Evolutionary conservation across 2,329 filamentous ascomycete genomes (phyloP).

Genomic region (Diaporthe australafricana): DNA sequence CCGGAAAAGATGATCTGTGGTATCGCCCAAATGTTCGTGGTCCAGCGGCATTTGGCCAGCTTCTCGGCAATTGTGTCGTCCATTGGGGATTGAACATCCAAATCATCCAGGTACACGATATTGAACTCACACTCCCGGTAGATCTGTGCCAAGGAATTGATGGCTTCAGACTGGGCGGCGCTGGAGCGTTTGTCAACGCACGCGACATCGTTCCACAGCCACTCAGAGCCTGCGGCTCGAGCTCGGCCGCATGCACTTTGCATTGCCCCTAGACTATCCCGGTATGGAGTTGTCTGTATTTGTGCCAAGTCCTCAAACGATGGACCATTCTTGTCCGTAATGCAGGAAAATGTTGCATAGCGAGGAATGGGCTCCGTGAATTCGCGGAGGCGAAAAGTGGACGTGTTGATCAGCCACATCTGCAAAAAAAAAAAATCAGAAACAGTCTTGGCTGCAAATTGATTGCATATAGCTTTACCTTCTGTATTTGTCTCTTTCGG

Average conservation of each 20-base stretch:
- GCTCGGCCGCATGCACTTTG: background rate
- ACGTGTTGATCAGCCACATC: conserved; percentile 15
- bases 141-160: background rate
- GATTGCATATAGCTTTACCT: background rate
- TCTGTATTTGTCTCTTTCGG: background rate
- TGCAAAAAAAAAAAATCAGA: background rate
- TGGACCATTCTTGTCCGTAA: background rate
- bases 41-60: conserved; percentile 5
- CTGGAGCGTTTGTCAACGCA: conserved; percentile 18
- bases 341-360: conserved; percentile 2
- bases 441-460: background rate
- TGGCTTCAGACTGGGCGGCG: conserved; percentile 14
- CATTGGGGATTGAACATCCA: background rate
- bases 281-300: too few relatives aligned
- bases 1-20: background rate
- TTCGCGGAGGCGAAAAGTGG: background rate
- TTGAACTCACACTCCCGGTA: background rate
- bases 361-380: background rate
- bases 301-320: background rate
- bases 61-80: background rate
- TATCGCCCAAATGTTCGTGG: conserved; percentile 5
- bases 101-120: conserved; percentile 23
- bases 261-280: background rate
- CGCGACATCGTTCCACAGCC: conserved; percentile 22
- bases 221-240: background rate